These are phyloP conservation scores for Blastobotrys americana DNA, from an alignment of 805 yeast genomes.

Conservation along the genomic window DNA sequence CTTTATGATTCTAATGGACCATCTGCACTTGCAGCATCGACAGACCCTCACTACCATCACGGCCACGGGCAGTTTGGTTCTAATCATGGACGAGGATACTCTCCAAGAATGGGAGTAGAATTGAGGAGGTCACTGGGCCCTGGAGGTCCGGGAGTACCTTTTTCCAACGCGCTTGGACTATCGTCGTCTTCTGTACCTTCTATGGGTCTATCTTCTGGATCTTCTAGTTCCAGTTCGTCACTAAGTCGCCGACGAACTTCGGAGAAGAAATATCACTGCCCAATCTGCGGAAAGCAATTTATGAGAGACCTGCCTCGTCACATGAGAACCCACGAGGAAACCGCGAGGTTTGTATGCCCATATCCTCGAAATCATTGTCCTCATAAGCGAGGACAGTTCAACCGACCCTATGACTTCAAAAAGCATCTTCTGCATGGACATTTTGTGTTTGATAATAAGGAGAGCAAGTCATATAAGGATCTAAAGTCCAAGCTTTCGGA, in stretches of 20 bases:
- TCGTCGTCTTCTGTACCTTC: background rate
- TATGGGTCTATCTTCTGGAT: background rate
- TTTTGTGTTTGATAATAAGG: constrained; percentile 44
- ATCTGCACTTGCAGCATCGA: background rate
- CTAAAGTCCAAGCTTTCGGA: constrained; percentile 46
- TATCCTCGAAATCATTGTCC: constrained; percentile 49
- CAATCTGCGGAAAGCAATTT: constrained; percentile 46
- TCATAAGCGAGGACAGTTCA: constrained; percentile 56
- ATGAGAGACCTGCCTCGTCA: constrained; percentile 58
- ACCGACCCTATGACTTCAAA: constrained; percentile 61
- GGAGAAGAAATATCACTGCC: constrained; percentile 33
- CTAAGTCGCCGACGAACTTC: background rate
- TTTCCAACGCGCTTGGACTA: too few species aligned
- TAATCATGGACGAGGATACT: background rate
- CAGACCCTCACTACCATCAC: background rate
- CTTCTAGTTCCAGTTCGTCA: background rate
- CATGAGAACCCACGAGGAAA: constrained; percentile 52
- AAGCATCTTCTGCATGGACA: constrained; percentile 58
- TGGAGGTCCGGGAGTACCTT: too few species aligned
- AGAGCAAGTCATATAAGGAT: constrained; percentile 41
- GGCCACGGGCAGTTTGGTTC: too few species aligned
- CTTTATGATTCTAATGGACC: background rate
- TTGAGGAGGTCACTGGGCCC: background rate
- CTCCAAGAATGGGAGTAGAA: background rate
- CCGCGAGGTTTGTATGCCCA: constrained; percentile 50